phyloP scores from a whole-genome alignment of 495 filamentous ascomycete species.

The Trichoderma erinaceum region DNA sequence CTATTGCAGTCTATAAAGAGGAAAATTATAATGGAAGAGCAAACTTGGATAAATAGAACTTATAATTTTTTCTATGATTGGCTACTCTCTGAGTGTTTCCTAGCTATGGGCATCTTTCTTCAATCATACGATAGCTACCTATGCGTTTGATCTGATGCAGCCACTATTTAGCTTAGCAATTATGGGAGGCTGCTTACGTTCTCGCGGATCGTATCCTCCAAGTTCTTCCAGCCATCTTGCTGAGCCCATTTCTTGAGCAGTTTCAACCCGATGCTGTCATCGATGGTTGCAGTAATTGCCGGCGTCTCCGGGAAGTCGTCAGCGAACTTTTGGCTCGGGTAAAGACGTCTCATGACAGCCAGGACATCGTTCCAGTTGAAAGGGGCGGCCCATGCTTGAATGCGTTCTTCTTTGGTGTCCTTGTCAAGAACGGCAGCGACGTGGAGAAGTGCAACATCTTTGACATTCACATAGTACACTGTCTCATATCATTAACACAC shows the following conservation, averaged over 20 bases:
- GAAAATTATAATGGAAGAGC: too few relatives aligned
- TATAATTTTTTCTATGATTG: background rate
- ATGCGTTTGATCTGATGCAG: background rate
- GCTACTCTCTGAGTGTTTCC: background rate
- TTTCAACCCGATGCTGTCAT: background rate
- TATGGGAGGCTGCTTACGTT: background rate
- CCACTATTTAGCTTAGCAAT: background rate
- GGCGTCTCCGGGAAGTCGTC: background rate
- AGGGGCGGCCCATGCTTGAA: constrained; percentile 39
- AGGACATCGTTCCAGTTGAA: constrained; percentile 34
- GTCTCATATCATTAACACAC: constrained; percentile 19
- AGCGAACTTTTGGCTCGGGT: constrained; percentile 27
- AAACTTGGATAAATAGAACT: too few relatives aligned
- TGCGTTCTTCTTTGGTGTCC: constrained; percentile 34
- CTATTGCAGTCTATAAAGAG: too few relatives aligned
- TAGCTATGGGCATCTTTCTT: background rate
- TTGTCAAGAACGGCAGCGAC: constrained; percentile 38
- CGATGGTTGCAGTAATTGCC: background rate
- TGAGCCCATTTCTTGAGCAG: background rate
- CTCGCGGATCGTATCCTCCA: background rate
- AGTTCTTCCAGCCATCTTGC: background rate
- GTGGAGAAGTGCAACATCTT: constrained; percentile 42
- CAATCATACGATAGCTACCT: background rate
- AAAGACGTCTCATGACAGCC: constrained; percentile 26
- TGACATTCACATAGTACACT: constrained; percentile 40